Base-by-base conservation (phyloP, 192 early-diverging fungal species). In the Coemansia sp. region DNA sequence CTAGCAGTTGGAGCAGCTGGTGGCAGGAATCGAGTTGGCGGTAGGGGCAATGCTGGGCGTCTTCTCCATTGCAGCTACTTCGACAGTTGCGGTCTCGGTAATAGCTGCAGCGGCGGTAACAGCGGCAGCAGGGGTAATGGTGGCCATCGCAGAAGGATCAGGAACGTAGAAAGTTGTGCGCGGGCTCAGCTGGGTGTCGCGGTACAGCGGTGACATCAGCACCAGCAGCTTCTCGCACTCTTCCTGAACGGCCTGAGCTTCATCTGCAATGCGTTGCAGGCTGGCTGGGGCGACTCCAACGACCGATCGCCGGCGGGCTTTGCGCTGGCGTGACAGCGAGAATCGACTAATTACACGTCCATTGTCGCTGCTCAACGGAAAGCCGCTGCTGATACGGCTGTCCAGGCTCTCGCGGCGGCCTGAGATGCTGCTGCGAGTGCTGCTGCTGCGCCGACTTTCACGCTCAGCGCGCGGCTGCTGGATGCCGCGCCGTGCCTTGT, bases 141-240 rank as follows among this genome's bases (percentile, higher is more conserved):
- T 39, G 21, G 37, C 43, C 23, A 25, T 8, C 22, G 41, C 43
- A 16, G 54, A 26, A 38, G 45, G 25, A 50, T 67, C 60, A 12
- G 61, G 35, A 2, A 51, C 57, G 54, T 17, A 67, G 56, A 64
- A 65, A 23, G 62, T 72, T 48, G 45, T 62, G 11, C 61, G 65
- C 22, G 71, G 57, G 37, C 71, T 70, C 41, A 73, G 53, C 57
- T 68, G 61, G 68, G 57, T 66, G 17, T 57, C 55, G 17, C 78
- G 72, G 61, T 75, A 81, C 49, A 80, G 49, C 14, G 78, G 78
- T 16, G 78, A 81, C 78, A 81, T 81, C 56, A 75, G 56, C 31
- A 50, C 45, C 39, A 81, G 69, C 29, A 75, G 69, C 60, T 69
- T 62, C 69, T 75, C 78, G 67, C 78, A 75, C 49, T 75, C 69